These are phyloP conservation scores for Ormosia semicastrata DNA, from an alignment of 306 rosid genomes.

Conservation along the genomic window DNA sequence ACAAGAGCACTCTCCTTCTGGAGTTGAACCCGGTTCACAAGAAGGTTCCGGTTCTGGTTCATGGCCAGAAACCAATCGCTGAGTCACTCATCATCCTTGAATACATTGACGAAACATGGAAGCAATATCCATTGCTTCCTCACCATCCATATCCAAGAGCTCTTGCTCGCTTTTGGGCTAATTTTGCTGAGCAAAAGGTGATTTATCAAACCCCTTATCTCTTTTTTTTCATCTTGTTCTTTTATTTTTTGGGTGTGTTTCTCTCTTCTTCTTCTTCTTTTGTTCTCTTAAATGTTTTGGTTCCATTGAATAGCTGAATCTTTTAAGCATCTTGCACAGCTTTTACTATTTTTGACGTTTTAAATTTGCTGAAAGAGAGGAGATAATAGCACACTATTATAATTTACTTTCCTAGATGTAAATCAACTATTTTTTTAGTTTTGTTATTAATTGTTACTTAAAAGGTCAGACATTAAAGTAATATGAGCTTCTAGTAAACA, in stretches of 20 bases:
- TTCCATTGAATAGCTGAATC: neutral
- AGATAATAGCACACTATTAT: too few relatives aligned
- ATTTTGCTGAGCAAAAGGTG: constrained; percentile 37
- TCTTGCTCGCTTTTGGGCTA: constrained; percentile 38
- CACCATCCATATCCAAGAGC: constrained; percentile 37
- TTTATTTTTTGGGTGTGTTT: too few relatives aligned
- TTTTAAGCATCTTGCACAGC: neutral
- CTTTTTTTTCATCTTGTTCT: neutral
- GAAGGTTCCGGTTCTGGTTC: constrained; percentile 31
- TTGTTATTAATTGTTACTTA: too few relatives aligned
- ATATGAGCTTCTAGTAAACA: too few relatives aligned
- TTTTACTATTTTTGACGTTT: too few relatives aligned
- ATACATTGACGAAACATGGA: constrained; percentile 36
- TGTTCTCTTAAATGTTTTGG: neutral
- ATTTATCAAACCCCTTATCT: neutral
- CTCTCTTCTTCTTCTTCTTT: too few relatives aligned
- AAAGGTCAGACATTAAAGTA: too few relatives aligned
- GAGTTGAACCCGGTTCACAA: constrained; percentile 39
- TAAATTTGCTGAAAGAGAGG: too few relatives aligned
- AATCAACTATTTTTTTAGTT: too few relatives aligned
- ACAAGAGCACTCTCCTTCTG: constrained; percentile 36
- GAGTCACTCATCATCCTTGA: constrained; percentile 42
- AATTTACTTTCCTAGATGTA: too few relatives aligned
- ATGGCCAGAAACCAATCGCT: neutral
- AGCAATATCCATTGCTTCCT: constrained; percentile 33